Base-by-base conservation (phyloP, 768 basidiomycete genomes). In the Boletus tylopilopsis region DNA sequence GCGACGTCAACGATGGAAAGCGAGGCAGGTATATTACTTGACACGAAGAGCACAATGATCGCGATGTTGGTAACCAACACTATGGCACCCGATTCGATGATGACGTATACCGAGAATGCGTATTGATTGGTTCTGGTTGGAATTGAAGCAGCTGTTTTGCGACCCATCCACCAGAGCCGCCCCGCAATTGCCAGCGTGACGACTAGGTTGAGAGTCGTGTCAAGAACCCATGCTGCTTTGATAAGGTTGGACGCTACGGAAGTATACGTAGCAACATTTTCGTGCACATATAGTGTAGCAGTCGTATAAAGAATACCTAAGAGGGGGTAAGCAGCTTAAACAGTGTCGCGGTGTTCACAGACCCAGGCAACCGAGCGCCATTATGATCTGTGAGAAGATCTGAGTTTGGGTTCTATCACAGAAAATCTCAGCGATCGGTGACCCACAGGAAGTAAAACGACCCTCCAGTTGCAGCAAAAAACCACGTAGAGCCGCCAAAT, bases 401-500 rank as follows among this genome's bases (percentile, higher is more conserved):
- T 38, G 18, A 27, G 35, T 37, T 1, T 21, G 15, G 9, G 13
- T 7, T 24, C 25, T 4, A 8, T 13, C 34, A 32, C 15, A 5
- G 29, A 23, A 12, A 0, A 41, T 21, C 15, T 48, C 2, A 6
- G 19, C 21, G 13, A 16, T 25, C 3, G n/a, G 15, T 39, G 12
- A 2, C 47, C n/a, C 32, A 45, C 51, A 29, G 39, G 45, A n/a
- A 42, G 2, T 37, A 51, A 7, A 18, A 23, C 1, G 19, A 50
- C 21, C 36, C 22, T 50, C 51, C 51, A 40, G 10, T 45, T 13
- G 16, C 11, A 9, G 37, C 30, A 11, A 37, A 30, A 50, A 40
- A 53, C 32, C 18, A 35, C 47, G n/a, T 45, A 40, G 21, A 53
- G 38, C 23, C 48, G 23, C 42, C 42, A 50, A 21, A 35, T 40